Evolutionary conservation across 805 yeast genomes (phyloP).

Genomic region (Nakazawaea wyomingensis): DNA sequence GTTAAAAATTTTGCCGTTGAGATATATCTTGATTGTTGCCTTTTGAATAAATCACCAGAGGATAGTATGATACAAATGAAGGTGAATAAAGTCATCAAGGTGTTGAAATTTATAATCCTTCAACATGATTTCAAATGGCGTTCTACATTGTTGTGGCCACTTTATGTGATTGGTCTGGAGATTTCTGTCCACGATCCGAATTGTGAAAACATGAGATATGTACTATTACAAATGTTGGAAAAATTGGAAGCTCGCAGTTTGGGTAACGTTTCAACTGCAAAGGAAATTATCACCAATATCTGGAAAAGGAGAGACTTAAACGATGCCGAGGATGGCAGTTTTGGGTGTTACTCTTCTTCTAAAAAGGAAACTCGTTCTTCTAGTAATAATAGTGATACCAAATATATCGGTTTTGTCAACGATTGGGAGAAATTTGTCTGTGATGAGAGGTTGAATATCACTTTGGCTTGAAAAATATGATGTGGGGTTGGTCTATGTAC

Average conservation of each 20-base stretch:
- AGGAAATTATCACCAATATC: slow-evolving; percentile 20
- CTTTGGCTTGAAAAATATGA: slow-evolving; percentile 18
- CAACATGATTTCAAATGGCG: slow-evolving; percentile 26
- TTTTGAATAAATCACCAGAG: slow-evolving; percentile 24
- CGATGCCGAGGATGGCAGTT: slow-evolving; percentile 16
- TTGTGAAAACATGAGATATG: slow-evolving; percentile 26
- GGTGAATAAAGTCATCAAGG: slow-evolving; percentile 18
- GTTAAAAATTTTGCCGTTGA: slow-evolving; percentile 22
- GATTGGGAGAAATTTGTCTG: slow-evolving; percentile 31
- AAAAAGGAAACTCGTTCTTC: no score
- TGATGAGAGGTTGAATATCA: slow-evolving; percentile 22
- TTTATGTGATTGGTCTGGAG: slow-evolving; percentile 25
- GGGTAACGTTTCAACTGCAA: slow-evolving; percentile 26
- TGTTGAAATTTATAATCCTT: slow-evolving; percentile 23
- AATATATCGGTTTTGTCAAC: slow-evolving; percentile 17
- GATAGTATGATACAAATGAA: slow-evolving; percentile 15
- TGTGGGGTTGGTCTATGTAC: neutral
- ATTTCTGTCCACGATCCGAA: slow-evolving; percentile 20
- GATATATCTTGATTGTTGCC: slow-evolving; percentile 25
- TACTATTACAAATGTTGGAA: slow-evolving; percentile 23
- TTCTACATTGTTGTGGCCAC: slow-evolving; percentile 28
- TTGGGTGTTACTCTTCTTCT: neutral
- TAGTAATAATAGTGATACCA: neutral
- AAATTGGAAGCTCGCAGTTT: slow-evolving; percentile 22
- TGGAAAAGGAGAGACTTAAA: slow-evolving; percentile 29